A percentile compares a stretch with the other conserved stretches of the same genome.
phyloP scores from a whole-genome alignment of 495 filamentous ascomycete species.

The Penicillium goetzii region DNA sequence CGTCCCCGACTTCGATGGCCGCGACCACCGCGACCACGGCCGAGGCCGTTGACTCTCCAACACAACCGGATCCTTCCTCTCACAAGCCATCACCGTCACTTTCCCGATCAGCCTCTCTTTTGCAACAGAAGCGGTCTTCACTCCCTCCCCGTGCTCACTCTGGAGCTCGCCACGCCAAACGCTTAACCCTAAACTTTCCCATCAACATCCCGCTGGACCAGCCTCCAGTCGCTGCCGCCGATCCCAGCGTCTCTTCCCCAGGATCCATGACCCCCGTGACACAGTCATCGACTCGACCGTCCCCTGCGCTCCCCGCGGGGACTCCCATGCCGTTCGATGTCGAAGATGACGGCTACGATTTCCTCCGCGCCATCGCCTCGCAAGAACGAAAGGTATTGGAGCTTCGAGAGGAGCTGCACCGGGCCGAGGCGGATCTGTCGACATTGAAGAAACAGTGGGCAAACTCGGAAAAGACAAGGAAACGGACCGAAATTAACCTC shows the following conservation, averaged over 20 bases:
- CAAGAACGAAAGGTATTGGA: conserved; percentile 94
- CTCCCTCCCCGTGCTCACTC: conserved; percentile 56
- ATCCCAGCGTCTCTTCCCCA: conserved; percentile 40
- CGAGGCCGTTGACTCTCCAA: conserved; percentile 12
- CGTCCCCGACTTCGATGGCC: conserved; percentile 35
- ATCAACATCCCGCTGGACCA: conserved; percentile 50
- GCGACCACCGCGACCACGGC: neutral
- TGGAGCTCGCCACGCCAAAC: conserved; percentile 67
- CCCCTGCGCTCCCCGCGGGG: conserved; percentile 34
- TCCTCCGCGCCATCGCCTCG: conserved; percentile 85
- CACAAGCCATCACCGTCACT: conserved; percentile 17
- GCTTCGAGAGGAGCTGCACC: conserved; percentile 80
- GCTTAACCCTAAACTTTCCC: conserved; percentile 80
- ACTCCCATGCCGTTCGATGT: conserved; percentile 51
- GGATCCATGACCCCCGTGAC: conserved; percentile 44
- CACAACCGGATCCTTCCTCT: conserved; percentile 26
- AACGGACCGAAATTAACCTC: conserved; percentile 64
- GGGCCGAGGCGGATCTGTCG: conserved; percentile 76
- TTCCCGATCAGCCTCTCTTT: conserved; percentile 27
- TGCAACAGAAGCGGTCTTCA: conserved; percentile 50
- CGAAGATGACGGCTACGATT: conserved; percentile 65
- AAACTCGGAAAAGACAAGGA: conserved; percentile 74
- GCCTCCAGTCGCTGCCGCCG: conserved; percentile 33
- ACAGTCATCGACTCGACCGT: conserved; percentile 38
- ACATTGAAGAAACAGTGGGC: conserved; percentile 84